phyloP scores from a whole-genome alignment of 768 basidiomycete genomes.

The Leccinum disarticulatum region DNA sequence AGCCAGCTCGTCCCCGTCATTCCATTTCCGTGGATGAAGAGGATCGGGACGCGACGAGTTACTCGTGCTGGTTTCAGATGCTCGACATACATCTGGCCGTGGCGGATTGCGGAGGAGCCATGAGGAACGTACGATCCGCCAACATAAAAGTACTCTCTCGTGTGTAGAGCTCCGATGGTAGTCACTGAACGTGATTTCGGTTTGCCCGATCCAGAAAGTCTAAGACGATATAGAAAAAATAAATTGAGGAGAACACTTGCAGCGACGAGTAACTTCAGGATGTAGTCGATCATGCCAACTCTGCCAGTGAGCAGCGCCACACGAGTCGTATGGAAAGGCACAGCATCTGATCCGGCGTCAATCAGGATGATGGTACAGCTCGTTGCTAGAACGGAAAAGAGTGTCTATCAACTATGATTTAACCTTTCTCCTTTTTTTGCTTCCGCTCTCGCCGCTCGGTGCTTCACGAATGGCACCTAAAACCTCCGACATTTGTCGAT shows the following conservation, averaged over 20 bases:
- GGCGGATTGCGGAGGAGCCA: slow-evolving; percentile 38
- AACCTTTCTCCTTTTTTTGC: slow-evolving; percentile 34
- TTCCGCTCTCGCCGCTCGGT: slow-evolving; percentile 45
- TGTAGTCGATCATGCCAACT: not conserved
- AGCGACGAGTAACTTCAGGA: slow-evolving; percentile 5
- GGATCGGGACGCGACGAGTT: slow-evolving; percentile 40
- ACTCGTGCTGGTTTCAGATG: slow-evolving; percentile 42
- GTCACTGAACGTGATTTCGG: not conserved
- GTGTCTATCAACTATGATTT: not conserved
- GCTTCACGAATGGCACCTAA: slow-evolving; percentile 60
- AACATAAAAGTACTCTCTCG: slow-evolving; percentile 48
- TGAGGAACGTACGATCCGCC: slow-evolving; percentile 41
- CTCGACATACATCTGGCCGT: slow-evolving; percentile 54
- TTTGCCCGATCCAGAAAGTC: slow-evolving; percentile 1
- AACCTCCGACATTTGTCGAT: slow-evolving; percentile 47
- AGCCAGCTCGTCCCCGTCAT: slow-evolving; percentile 55
- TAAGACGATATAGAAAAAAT: slow-evolving; percentile 11
- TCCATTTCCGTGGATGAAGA: slow-evolving; percentile 51
- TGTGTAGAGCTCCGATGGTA: slow-evolving; percentile 39
- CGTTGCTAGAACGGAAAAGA: not conserved
- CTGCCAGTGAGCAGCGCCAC: not conserved
- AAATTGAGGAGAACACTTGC: slow-evolving; percentile 22
- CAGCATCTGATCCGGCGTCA: not conserved
- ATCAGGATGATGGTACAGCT: not conserved
- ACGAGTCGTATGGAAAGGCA: not conserved